Percentiles rank a stretch among this genome's conserved stretches.
Conservation (phyloP, 768 basidiomycete species). For the Mrakia frigida region DNA sequence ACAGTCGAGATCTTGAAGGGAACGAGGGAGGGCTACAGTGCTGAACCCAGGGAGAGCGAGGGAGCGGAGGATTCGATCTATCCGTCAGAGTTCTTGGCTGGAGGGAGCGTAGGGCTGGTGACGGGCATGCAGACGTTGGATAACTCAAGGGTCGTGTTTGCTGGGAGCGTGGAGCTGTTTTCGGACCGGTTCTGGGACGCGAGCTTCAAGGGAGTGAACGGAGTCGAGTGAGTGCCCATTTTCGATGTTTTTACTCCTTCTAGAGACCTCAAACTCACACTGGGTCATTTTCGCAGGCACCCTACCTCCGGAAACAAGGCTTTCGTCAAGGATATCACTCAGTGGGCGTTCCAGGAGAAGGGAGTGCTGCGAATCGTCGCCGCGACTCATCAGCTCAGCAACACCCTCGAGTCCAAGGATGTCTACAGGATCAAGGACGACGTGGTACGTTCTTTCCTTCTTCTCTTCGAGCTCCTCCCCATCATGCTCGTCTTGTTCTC, state of each 20-base stretch:
- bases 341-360: constrained; percentile 88
- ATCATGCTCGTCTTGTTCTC: neutral
- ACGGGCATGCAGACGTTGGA: constrained; percentile 81
- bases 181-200: constrained; percentile 68
- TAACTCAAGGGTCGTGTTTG: constrained; percentile 71
- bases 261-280: neutral
- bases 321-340: constrained; percentile 66
- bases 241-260: neutral
- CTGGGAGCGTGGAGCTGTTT: constrained; percentile 75
- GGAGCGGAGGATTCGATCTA: constrained; percentile 26
- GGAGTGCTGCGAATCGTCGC: constrained; percentile 70
- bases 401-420: constrained; percentile 59
- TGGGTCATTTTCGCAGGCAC: constrained; percentile 47
- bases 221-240: constrained; percentile 49
- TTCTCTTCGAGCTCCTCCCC: neutral
- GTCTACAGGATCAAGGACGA: constrained; percentile 82
- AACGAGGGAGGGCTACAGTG: constrained; percentile 48
- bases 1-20: constrained; percentile 76
- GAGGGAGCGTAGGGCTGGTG: constrained; percentile 67
- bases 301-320: constrained; percentile 66
- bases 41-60: constrained; percentile 33
- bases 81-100: constrained; percentile 57
- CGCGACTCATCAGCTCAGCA: constrained; percentile 63
- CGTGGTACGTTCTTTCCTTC: constrained; percentile 52
- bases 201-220: constrained; percentile 48